Evolutionary conservation across 306 rosid species (phyloP).

Genomic region (Inga leiocalycina): DNA sequence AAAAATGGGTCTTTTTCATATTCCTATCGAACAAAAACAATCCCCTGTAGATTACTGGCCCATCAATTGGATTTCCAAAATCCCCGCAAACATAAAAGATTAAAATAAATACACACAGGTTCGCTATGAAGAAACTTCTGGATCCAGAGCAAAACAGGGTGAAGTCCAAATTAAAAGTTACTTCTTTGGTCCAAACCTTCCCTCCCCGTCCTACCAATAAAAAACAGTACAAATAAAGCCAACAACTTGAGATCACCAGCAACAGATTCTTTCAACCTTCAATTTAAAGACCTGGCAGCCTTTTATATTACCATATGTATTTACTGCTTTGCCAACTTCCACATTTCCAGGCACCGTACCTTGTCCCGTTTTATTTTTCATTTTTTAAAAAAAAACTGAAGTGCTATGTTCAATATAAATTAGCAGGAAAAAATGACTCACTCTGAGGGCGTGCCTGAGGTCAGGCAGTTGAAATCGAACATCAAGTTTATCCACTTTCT

Average conservation of each 20-base stretch:
- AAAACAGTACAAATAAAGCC: not conserved
- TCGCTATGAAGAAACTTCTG: not conserved
- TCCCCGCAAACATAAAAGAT: not conserved
- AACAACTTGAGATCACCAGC: not conserved
- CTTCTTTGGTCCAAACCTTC: not conserved
- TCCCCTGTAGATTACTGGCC: not conserved
- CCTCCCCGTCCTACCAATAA: not conserved
- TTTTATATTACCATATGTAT: not conserved
- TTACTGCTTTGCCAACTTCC: conserved; percentile 1
- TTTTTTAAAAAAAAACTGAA: not conserved
- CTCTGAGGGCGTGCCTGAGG: conserved; percentile 43
- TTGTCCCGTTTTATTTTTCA: not conserved
- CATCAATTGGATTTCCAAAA: not conserved
- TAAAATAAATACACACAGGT: not conserved
- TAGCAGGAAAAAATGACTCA: conserved; percentile 21
- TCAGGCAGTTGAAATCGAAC: conserved; percentile 64
- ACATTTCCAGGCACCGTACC: conserved; percentile 7
- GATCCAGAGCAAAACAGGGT: not conserved
- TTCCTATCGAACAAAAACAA: not conserved
- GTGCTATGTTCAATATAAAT: not conserved
- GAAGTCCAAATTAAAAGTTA: not conserved
- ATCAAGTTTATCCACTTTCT: conserved; percentile 41
- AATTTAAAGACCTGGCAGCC: not conserved
- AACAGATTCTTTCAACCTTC: not conserved
- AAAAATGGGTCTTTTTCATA: not conserved